phyloP scores from a whole-genome alignment of 108 stramenopile genomes.

The Craspedostauros australis region DNA sequence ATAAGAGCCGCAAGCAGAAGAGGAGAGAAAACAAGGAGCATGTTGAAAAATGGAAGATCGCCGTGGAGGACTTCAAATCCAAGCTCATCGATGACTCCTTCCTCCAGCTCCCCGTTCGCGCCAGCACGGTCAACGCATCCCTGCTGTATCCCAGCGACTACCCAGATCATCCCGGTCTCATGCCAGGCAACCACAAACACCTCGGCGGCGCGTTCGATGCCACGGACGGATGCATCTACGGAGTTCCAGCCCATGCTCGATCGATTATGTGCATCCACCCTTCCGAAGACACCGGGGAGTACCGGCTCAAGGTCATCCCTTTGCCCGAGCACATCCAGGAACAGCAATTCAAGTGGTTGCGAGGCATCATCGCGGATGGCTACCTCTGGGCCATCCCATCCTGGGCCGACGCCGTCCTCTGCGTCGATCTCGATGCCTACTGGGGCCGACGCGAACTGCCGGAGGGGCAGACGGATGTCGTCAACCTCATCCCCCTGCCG shows the following conservation, averaged over 20 bases:
- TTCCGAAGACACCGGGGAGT: constrained; percentile 18
- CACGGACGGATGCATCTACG: constrained; percentile 65
- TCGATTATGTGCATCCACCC: constrained; percentile 54
- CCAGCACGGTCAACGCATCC: constrained; percentile 33
- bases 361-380: constrained; percentile 64
- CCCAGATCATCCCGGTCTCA: constrained; percentile 23
- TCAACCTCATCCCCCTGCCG: constrained; percentile 38
- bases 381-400: constrained; percentile 77
- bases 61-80: constrained; percentile 13
- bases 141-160: constrained; percentile 23
- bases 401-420: constrained; percentile 55
- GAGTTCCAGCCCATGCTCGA: constrained; percentile 59
- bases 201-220: constrained; percentile 74
- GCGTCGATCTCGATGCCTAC: constrained; percentile 54
- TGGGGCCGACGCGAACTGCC: constrained; percentile 40
- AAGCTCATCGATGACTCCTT: constrained; percentile 29
- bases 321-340: constrained; percentile 39
- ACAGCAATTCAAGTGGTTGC: constrained; percentile 71
- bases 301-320: constrained; percentile 43
- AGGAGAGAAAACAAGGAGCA: neutral
- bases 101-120: constrained; percentile 30
- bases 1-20: neutral
- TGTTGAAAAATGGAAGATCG: constrained; percentile 26
- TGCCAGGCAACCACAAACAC: constrained; percentile 65
- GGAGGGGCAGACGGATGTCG: constrained; percentile 26